Conservation (phyloP, 2,329 filamentous ascomycete species). For the Ceratocystiopsis sp. region DNA sequence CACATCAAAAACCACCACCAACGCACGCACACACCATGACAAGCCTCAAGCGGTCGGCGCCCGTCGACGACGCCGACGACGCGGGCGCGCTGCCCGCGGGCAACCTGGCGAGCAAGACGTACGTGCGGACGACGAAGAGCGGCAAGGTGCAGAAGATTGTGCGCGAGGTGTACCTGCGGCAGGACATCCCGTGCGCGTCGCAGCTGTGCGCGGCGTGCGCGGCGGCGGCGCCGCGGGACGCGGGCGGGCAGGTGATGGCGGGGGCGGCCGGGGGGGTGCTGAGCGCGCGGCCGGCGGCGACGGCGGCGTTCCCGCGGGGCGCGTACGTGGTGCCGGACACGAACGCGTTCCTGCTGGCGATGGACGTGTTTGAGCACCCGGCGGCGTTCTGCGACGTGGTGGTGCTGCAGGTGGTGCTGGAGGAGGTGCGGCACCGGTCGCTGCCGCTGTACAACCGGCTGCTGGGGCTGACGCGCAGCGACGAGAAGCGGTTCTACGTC, state of each 20-base stretch:
- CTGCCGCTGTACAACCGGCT: slow-evolving; percentile 89
- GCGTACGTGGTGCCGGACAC: slow-evolving; percentile 95
- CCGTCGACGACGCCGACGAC: slow-evolving; percentile 12
- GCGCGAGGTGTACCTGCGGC: slow-evolving; percentile 83
- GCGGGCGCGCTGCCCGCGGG: slow-evolving; percentile 32
- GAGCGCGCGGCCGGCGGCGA: slow-evolving; percentile 73
- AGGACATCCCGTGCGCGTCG: slow-evolving; percentile 95
- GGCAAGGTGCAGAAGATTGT: slow-evolving; percentile 99
- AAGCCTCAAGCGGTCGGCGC: slow-evolving; percentile 43
- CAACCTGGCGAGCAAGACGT: slow-evolving; percentile 88
- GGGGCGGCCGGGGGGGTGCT: slow-evolving; percentile 33
- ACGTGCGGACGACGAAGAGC: slow-evolving; percentile 82
- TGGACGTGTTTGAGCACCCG: slow-evolving; percentile 91
- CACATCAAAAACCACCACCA: too few relatives aligned
- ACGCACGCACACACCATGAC: slow-evolving; percentile 30
- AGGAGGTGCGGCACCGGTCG: slow-evolving; percentile 88
- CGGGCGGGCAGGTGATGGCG: slow-evolving; percentile 52
- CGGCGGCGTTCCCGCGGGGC: slow-evolving; percentile 63
- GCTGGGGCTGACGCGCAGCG: slow-evolving; percentile 78
- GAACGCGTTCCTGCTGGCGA: slow-evolving; percentile 84
- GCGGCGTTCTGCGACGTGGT: slow-evolving; percentile 93
- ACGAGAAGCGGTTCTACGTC: slow-evolving; percentile 94
- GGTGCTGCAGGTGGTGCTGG: slow-evolving; percentile 85
- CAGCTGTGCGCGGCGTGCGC: slow-evolving; percentile 67
- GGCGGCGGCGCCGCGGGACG: slow-evolving; percentile 58